Evolutionary conservation across 164 flowering plant species (phyloP).

Genomic region (Vitis riparia): DNA sequence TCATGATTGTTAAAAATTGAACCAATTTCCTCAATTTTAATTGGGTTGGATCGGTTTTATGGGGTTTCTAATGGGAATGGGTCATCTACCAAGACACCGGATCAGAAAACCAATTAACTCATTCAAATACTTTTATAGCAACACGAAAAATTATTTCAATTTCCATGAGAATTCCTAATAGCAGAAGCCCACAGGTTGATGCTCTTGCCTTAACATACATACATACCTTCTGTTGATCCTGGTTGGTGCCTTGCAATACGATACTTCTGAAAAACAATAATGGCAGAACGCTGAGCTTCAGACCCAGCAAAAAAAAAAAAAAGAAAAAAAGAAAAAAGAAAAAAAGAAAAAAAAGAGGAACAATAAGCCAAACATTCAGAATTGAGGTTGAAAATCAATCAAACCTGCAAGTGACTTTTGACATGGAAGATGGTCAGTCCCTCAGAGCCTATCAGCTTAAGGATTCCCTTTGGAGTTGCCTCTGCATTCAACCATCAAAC

Average conservation of each 20-base stretch:
- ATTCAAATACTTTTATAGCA: too few species aligned
- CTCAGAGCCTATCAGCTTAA: constrained; percentile 54
- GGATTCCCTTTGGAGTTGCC: constrained; percentile 71
- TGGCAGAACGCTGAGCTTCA: not conserved
- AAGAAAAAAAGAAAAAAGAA: too few species aligned
- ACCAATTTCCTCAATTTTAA: too few species aligned
- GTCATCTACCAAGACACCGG: too few species aligned
- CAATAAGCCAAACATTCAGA: not conserved
- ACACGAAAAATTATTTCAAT: too few species aligned
- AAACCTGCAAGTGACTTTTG: constrained; percentile 72
- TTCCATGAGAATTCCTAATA: too few species aligned
- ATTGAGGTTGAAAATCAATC: not conserved
- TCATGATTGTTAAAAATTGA: too few species aligned
- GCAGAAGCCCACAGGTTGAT: too few species aligned
- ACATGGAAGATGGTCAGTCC: constrained; percentile 69
- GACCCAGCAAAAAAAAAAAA: too few species aligned
- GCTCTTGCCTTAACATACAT: not conserved
- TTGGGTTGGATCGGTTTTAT: too few species aligned
- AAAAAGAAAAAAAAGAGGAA: not conserved
- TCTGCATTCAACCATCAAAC: constrained; percentile 28
- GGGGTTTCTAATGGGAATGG: too few species aligned
- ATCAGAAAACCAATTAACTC: too few species aligned
- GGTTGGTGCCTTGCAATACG: constrained; percentile 55
- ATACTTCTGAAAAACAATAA: constrained; percentile 48
- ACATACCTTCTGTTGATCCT: constrained; percentile 46